Base-by-base conservation (phyloP, 176 grass and related monocot species). In the Coix lacrymajobi region DNA sequence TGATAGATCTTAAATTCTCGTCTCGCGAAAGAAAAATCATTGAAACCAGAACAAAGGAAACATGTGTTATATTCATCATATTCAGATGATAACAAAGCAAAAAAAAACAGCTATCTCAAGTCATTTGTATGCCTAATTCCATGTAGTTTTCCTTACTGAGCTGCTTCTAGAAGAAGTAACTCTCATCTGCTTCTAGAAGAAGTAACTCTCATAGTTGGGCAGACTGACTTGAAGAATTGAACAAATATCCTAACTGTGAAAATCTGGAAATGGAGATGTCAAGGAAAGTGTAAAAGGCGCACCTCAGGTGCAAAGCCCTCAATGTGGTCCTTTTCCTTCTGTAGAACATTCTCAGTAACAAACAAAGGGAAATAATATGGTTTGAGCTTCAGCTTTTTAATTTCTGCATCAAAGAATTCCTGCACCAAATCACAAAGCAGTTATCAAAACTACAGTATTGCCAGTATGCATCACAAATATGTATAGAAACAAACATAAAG, bases 271-370 rank as follows among this genome's bases (percentile, higher is more conserved):
- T 1, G 2, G 0, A 41, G 11, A 33, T 37, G 33, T 51, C 46
- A 80, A 84, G 17, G 54, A 56, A 40, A 68, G 68, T 77, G 22
- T 15, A 12, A 15, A 87, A 73, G 38, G 12, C 73, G 51, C 13
- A 97, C 92, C 92, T 97, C 90, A 26, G 92, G 95, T 77, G 95
- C 92, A 85, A 97, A 97, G 62, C 95, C 95, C 82, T 94, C 92
- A 63, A 97, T 91, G 75, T 97, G 95, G 56, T 94, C 92, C 61
- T 97, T 97, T 65, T 94, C 95, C 79, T 91, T 97, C 52, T 97
- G 92, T 8, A 97, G 88, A 31, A 92, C 90, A 89, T 79, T 91
- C 75, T 97, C 95, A 57, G 92, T 94, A 58, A 97, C 95, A 71
- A 94, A 97, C 80, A 97, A 85, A 26, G 95, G 95, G 43, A 94